phyloP scores from a whole-genome alignment of 1,284 basidiomycete genomes.

The Waitea zeae region DNA sequence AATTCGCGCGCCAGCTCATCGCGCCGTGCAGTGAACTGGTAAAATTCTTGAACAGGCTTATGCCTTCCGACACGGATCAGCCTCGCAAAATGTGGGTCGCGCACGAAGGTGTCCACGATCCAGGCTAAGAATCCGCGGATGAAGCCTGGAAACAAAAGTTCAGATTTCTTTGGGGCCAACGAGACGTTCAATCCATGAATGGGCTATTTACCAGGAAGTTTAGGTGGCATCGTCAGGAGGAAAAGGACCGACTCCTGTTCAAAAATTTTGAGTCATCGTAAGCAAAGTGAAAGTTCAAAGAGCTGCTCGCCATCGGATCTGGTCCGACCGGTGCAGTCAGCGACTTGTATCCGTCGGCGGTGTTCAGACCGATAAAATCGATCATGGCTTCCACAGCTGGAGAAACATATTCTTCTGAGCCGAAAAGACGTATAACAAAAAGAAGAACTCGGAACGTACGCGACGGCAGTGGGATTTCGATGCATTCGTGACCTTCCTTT shows the following conservation, averaged over 20 bases:
- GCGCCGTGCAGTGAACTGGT: conserved; percentile 26
- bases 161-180: too few species aligned
- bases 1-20: conserved; percentile 35
- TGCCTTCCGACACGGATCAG: conserved; percentile 24
- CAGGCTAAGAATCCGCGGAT: conserved; percentile 30
- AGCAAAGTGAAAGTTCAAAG: not conserved
- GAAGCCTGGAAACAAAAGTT: conserved; percentile 27
- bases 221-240: too few species aligned
- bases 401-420: too few species aligned
- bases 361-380: conserved; percentile 52
- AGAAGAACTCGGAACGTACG: too few species aligned
- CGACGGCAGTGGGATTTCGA: too few species aligned
- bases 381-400: conserved; percentile 34
- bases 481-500: conserved; percentile 59
- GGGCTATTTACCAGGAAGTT: too few species aligned
- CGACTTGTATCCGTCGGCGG: conserved; percentile 64
- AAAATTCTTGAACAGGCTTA: conserved; percentile 42
- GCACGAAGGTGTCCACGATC: conserved; percentile 27
- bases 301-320: conserved; percentile 44
- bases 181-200: too few species aligned
- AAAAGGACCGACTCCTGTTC: too few species aligned
- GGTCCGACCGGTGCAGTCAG: conserved; percentile 48
- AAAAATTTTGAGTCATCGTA: too few species aligned
- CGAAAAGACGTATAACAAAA: too few species aligned
- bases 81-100: conserved; percentile 36